Evolutionary conservation across 345 rosid species (phyloP).

Genomic region (Camelina sativa): DNA sequence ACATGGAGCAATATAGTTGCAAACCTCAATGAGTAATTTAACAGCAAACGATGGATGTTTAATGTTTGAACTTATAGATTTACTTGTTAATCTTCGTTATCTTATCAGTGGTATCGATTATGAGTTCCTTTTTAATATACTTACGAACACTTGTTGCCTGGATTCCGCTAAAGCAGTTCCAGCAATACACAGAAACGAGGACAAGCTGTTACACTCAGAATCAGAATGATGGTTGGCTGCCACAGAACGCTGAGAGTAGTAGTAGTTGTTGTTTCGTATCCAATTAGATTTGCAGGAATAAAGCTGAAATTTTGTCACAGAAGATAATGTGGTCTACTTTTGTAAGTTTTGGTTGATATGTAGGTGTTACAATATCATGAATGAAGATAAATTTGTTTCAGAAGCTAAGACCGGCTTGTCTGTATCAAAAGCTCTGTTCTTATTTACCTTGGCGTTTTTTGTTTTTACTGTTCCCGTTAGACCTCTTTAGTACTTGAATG

Average conservation of each 20-base stretch:
- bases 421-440: background rate
- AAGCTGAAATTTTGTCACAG: slow-evolving; percentile 3
- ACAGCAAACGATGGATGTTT: background rate
- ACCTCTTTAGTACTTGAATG: background rate
- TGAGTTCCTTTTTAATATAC: slow-evolving; percentile 1
- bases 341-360: slow-evolving; percentile 16
- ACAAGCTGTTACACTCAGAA: slow-evolving; percentile 25
- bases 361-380: slow-evolving; percentile 2
- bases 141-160: slow-evolving; percentile 20
- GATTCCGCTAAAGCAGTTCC: slow-evolving; percentile 25
- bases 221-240: slow-evolving; percentile 32
- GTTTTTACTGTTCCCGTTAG: background rate
- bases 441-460: background rate
- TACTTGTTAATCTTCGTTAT: background rate
- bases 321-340: slow-evolving; percentile 7
- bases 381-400: background rate
- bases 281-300: slow-evolving; percentile 16
- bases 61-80: slow-evolving; percentile 9
- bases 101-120: background rate
- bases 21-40: slow-evolving; percentile 21
- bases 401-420: background rate
- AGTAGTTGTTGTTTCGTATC: slow-evolving; percentile 11
- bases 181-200: slow-evolving; percentile 15
- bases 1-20: background rate
- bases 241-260: background rate